Percentiles rank a stretch among this genome's conserved stretches.
phyloP scores from a whole-genome alignment of 2,329 filamentous ascomycete species.

The Lasiodiplodia hormozganensis region DNA sequence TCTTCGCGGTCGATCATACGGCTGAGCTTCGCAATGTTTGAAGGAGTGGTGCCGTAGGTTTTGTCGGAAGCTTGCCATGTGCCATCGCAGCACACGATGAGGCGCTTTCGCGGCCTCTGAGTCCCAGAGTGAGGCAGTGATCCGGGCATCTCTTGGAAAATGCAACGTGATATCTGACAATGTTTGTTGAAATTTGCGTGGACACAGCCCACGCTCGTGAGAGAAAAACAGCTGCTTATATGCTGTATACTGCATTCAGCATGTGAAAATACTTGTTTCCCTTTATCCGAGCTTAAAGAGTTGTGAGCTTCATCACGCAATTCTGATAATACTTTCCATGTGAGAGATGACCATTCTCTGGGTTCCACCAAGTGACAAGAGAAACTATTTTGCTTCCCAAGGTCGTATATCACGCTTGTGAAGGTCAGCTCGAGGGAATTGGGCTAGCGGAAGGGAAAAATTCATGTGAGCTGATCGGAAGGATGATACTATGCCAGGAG shows the following conservation, averaged over 20 bases:
- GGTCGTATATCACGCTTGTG: background rate
- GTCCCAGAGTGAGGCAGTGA: background rate
- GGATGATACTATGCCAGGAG: background rate
- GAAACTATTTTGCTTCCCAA: background rate
- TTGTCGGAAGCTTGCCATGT: conserved; percentile 38
- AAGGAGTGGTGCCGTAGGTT: conserved; percentile 45
- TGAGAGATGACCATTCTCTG: background rate
- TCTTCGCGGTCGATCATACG: conserved; percentile 57
- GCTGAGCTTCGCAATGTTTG: conserved; percentile 58
- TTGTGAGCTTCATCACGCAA: too few species aligned
- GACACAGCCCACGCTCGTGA: background rate
- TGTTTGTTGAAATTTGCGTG: background rate
- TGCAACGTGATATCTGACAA: background rate
- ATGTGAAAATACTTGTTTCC: background rate
- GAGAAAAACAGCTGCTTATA: background rate
- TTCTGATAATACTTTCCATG: background rate
- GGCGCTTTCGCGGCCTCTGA: conserved; percentile 36
- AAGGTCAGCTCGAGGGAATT: background rate
- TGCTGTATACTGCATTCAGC: background rate
- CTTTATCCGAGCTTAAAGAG: background rate
- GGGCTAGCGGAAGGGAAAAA: background rate
- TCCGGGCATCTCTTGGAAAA: background rate
- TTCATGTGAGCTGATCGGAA: background rate
- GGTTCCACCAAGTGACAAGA: background rate
- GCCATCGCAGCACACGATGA: conserved; percentile 45